phyloP scores from a whole-genome alignment of 2,329 filamentous ascomycete genomes.

The Xylaria hypoxylon region DNA sequence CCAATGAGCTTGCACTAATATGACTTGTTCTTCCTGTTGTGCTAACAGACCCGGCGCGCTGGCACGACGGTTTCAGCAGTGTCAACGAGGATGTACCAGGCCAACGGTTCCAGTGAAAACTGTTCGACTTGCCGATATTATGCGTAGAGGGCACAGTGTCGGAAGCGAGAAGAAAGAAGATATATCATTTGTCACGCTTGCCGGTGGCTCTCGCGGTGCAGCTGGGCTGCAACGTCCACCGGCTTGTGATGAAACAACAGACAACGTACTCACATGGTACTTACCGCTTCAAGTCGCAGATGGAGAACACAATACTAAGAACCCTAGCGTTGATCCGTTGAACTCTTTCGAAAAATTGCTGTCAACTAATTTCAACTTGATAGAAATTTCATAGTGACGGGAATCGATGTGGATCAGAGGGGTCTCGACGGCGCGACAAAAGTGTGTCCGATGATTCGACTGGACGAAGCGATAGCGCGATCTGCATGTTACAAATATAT shows the following conservation, averaged over 20 bases:
- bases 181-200: conserved; percentile 31
- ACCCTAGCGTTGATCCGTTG: not conserved
- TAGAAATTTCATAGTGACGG: conserved; percentile 5
- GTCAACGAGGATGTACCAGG: not conserved
- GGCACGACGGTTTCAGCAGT: not conserved
- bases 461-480: conserved; percentile 33
- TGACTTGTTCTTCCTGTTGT: not conserved
- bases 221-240: conserved; percentile 20
- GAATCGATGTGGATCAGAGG: conserved; percentile 12
- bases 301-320: not conserved
- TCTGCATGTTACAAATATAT: conserved; percentile 34
- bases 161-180: not conserved
- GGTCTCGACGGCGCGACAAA: conserved; percentile 16
- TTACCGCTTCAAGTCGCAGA: not conserved
- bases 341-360: not conserved
- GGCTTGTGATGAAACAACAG: not conserved
- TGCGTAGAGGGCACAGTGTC: conserved; percentile 14
- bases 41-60: not conserved
- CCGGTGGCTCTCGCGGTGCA: not conserved
- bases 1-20: not conserved
- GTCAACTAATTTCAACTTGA: conserved; percentile 1
- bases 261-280: not conserved
- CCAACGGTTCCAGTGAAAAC: not conserved
- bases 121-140: not conserved
- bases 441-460: conserved; percentile 14